A percentile compares a stretch with the other conserved stretches of the same genome.
phyloP scores from a whole-genome alignment of 805 yeast species.

The Sugiyamaella mastotermitis region DNA sequence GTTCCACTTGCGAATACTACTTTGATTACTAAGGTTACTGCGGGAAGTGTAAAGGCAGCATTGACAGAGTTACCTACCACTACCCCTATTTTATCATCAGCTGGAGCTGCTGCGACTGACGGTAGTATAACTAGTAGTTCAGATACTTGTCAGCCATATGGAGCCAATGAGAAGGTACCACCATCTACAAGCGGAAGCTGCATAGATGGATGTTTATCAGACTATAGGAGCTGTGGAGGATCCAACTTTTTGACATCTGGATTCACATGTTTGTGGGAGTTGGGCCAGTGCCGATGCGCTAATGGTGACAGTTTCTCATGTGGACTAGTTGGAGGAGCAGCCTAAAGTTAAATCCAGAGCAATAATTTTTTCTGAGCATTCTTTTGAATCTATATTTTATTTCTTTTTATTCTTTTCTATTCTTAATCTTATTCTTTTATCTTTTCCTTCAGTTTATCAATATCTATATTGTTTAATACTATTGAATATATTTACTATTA shows the following conservation, averaged over 20 bases:
- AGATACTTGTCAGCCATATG: constrained; percentile 13
- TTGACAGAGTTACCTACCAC: constrained; percentile 7
- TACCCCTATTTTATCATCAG: background rate
- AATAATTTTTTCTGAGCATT: background rate
- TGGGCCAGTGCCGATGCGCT: constrained; percentile 24
- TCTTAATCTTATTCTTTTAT: background rate
- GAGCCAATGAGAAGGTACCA: constrained; percentile 11
- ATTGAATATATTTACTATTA: background rate
- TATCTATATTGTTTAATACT: background rate
- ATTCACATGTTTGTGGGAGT: constrained; percentile 19
- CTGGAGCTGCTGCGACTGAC: constrained; percentile 1
- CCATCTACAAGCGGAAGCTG: constrained; percentile 20
- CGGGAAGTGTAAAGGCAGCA: constrained; percentile 2
- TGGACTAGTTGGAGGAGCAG: constrained; percentile 10
- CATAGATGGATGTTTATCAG: constrained; percentile 18
- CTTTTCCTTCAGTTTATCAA: background rate
- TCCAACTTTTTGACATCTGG: too few relatives aligned
- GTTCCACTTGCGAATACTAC: constrained; percentile 11
- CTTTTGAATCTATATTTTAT: background rate
- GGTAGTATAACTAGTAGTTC: constrained; percentile 6
- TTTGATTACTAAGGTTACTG: constrained; percentile 2
- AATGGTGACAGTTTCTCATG: constrained; percentile 23
- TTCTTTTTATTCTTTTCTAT: background rate
- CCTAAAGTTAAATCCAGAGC: too few relatives aligned
- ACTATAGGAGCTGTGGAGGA: constrained; percentile 16